Base-by-base conservation (phyloP, 352 stramenopile species). In the Phytophthora cactorum region DNA sequence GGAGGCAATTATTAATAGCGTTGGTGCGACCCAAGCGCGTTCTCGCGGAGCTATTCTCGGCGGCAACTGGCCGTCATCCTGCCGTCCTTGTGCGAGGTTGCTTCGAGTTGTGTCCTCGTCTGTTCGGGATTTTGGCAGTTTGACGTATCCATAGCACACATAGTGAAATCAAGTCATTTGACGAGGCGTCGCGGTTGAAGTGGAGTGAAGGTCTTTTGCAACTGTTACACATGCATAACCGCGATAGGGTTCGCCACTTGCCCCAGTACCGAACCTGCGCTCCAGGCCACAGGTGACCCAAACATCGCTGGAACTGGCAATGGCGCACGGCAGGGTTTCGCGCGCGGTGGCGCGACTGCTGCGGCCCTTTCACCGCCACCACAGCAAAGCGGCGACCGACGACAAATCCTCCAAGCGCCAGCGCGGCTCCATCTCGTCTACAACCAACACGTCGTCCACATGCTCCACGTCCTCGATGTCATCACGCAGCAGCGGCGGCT, bases 331-430 rank as follows among this genome's bases (percentile, higher is more conserved):
- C 47, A 59, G 72, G 27, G 51, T 87, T 52, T 84, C 76, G 56
- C 74, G 72, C 59, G 68, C 74, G 1, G 68, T 87, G 57, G 56
- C 68, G 61, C 65, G 70, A 36, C 64, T 87, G 25, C 39, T 85
- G 59, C 70, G 70, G 22, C 60, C 76, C 11, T 81, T 87, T 61
- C 75, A 84, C 46, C 72, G 67, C 38, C 70, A 64, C 32, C 63
- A 66, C 49, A 57, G 52, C 22, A 51, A 62, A 12, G 44, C 44
- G 47, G 50, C 44, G 15, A 25, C 17, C 4, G 34, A 62, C 29
- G 64, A 68, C 36, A 22, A 49, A 29, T 39, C 63, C n/a, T 15
- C 45, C 44, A 67, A 68, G 31, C 49, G 44, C 25, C 50, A 63
- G 17, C 65, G 65, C 27, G 51, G 65, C 31, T 74, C 59, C 44